Base-by-base conservation (phyloP, 176 grass and related monocot genomes). In the Eremochloa ophiuroides region DNA sequence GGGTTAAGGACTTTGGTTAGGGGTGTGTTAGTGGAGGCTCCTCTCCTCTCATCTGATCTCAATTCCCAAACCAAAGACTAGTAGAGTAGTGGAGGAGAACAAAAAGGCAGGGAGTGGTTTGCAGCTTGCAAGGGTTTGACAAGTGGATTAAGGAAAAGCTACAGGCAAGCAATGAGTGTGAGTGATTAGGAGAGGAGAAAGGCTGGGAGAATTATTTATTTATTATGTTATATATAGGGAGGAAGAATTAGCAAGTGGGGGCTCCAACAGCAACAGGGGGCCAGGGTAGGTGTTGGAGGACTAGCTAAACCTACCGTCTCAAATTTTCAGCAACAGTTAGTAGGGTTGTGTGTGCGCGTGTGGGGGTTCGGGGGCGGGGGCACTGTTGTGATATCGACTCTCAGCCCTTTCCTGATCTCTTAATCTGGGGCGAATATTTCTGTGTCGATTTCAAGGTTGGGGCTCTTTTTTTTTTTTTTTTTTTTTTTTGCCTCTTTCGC, bases 241-340 rank as follows among this genome's bases (percentile, higher is more conserved):
- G 60, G 71, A 79, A 35, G 30, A 4, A 29, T 30, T 15, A 14
- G 23, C 41, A 39, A 71, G 66, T 78, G 60, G 66, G 71, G 66
- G 66, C 48, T 71, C 66, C 66, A 63, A 65, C 39, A 41, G 31
- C 69, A 72, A 48, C 69, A 48, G 22, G 37, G 37, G 66, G 27
- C 1, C 9, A 58, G 44, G 56, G 41, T 64, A 65, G 72, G 76
- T 56, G 35, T 55, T 55, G 20, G 40, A 17, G 39, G 71, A 27
- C 63, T 35, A 51, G 60, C 68, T 66, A 61, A 61, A 30, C 75
- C 87, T 80, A 74, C 30, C 73, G 39, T 66, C 83, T 39, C 53
- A n/a, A 73, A 35, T 80, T 80, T 74, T 84, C 48, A 41, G 40
- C 35, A 40, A 10, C 23, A 80, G 8, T 20, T 20, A 20, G 5